Percentiles rank a stretch among this genome's conserved stretches.
Conservation (phyloP, 163 green algal genomes). For the Trebouxiophyceae sp. region DNA sequence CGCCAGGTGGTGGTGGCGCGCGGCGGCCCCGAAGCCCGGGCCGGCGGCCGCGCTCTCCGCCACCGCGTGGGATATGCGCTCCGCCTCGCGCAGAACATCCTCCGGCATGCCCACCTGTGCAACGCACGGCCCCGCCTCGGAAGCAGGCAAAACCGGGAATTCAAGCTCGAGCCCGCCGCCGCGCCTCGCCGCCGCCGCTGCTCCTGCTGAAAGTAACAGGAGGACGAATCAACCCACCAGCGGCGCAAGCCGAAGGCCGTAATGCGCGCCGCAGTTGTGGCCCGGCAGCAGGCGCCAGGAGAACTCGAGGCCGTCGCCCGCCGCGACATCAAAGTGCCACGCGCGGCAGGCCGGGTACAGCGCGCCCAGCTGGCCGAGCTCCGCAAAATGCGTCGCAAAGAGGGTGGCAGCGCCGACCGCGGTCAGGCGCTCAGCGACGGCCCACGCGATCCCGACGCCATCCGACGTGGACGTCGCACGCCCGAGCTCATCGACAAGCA, state of each 20-base stretch:
- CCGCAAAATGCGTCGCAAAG: constrained; percentile 74
- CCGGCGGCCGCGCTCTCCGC: no score
- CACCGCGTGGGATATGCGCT: not conserved
- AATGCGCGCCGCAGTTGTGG: constrained; percentile 31
- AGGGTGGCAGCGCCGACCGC: constrained; percentile 33
- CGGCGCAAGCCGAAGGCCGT: constrained; percentile 54
- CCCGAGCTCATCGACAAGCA: constrained; percentile 91
- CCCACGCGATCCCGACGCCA: constrained; percentile 22
- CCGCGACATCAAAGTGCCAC: constrained; percentile 52
- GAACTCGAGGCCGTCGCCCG: not conserved
- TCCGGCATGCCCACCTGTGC: constrained; percentile 7
- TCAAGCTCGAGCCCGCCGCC: not conserved
- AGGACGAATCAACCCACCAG: not conserved
- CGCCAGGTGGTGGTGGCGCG: not conserved
- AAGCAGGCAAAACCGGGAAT: not conserved
- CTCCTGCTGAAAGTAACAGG: no score
- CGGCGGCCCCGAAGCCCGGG: not conserved
- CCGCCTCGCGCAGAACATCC: not conserved
- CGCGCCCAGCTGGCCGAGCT: constrained; percentile 46
- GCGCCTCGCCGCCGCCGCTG: no score
- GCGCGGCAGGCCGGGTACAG: constrained; percentile 58
- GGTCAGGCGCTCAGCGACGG: constrained; percentile 25
- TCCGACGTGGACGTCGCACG: constrained; percentile 46
- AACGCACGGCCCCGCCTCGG: not conserved
- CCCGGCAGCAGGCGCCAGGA: constrained; percentile 24